Evolutionary conservation across 805 yeast species (phyloP).

Genomic region (Suhomyces xylopsoci): DNA sequence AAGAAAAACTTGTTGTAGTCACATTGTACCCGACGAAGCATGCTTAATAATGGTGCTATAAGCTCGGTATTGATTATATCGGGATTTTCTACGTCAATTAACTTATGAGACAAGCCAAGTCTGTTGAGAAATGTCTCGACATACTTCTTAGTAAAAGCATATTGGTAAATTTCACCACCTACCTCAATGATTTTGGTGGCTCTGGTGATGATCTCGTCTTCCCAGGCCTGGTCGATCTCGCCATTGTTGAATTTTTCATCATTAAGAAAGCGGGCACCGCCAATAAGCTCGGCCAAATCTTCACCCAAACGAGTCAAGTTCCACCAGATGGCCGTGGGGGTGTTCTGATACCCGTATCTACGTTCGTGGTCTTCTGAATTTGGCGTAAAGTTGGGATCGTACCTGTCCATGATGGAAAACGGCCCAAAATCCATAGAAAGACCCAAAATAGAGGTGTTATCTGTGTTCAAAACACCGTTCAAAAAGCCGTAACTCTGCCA

Average conservation of each 20-base stretch:
- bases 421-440: conserved; percentile 93
- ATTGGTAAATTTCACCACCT: conserved; percentile 65
- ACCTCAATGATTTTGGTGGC: conserved; percentile 63
- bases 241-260: conserved; percentile 39
- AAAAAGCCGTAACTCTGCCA: conserved; percentile 93
- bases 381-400: conserved; percentile 79
- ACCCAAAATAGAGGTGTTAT: conserved; percentile 88
- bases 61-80: conserved; percentile 43
- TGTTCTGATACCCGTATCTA: conserved; percentile 78
- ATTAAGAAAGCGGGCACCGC: conserved; percentile 54
- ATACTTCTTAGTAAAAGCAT: conserved; percentile 57
- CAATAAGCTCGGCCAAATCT: conserved; percentile 74
- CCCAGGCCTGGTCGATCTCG: conserved; percentile 48
- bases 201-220: conserved; percentile 50
- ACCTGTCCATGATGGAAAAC: conserved; percentile 83
- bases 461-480: conserved; percentile 94
- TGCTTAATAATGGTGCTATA: conserved; percentile 57
- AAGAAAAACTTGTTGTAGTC: conserved; percentile 83
- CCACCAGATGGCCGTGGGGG: conserved; percentile 92
- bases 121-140: conserved; percentile 57
- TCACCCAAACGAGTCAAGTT: conserved; percentile 84
- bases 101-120: conserved; percentile 56
- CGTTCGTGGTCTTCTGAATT: conserved; percentile 77
- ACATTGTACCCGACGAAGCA: conserved; percentile 57
- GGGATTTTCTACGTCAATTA: conserved; percentile 30